Conservation (phyloP, 331 rosid species). For the Acacia concinna region DNA sequence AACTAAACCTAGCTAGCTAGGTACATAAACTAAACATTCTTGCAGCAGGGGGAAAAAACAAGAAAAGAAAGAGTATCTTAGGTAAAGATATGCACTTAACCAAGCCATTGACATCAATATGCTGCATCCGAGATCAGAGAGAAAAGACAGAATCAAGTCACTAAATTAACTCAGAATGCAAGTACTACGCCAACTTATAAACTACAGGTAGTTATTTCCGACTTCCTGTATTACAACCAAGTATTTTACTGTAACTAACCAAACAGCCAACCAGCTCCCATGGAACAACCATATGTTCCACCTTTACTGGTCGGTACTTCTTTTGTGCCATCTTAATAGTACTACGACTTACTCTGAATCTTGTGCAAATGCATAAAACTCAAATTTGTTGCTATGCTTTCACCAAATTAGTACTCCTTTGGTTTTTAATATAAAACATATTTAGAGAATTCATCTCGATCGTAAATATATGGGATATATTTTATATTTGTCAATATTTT, state of each 20-base stretch:
- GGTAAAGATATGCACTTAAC: not conserved
- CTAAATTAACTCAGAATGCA: not conserved
- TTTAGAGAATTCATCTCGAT: too few species aligned
- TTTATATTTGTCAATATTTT: too few species aligned
- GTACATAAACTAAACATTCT: not conserved
- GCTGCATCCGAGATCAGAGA: not conserved
- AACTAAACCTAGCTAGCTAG: not conserved
- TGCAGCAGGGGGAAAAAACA: not conserved
- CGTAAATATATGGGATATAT: too few species aligned
- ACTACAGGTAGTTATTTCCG: not conserved
- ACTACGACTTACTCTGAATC: too few species aligned
- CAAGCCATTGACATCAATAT: too few species aligned
- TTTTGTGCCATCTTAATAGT: too few species aligned
- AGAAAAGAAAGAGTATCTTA: not conserved
- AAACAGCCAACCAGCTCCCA: not conserved
- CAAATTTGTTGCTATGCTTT: not conserved
- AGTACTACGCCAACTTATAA: too few species aligned
- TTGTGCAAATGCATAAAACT: not conserved
- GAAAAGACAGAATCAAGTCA: not conserved
- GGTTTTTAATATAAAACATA: too few species aligned
- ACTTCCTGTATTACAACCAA: not conserved
- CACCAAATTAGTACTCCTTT: too few species aligned
- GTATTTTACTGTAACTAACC: not conserved
- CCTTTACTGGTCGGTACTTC: too few species aligned
- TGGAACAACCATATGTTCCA: too few species aligned